Base-by-base conservation (phyloP, 352 stramenopile species). In the Pythium scleroteichum region DNA sequence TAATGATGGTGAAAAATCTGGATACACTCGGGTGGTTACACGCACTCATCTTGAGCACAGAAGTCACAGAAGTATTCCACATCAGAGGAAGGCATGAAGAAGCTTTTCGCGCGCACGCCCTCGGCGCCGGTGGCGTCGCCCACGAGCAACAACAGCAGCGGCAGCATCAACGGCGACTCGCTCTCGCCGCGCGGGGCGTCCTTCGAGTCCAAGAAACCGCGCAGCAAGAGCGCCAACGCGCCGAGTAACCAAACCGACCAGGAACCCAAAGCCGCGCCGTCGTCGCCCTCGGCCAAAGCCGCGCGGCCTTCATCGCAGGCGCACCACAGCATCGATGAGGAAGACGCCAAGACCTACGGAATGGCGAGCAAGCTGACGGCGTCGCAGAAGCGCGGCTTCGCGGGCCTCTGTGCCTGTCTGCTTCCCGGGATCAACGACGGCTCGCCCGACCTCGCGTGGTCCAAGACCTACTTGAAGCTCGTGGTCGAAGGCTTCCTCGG, bases 361-460 rank as follows among this genome's bases (percentile, higher is more conserved):
- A 60, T 71, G 64, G 71, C 69, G 46, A 69, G 79, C 9, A 67
- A 59, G 32, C 79, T 92, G 4, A 75, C 65, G 13, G 57, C 74
- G 19, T 27, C 66, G 38, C 82, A 92, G 58, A 88, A 90, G 68
- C 78, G 85, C 27, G 83, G 82, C 6, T 67, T 95, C 41, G 77
- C 70, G 4, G 84, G 82, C 3, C 68, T 92, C 40, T 82, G 73
- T 17, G 85, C 82, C 19, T 93, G 84, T 60, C 63, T 92, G 23
- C 65, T 95, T 6, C 76, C 78, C 1, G 64, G 65, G 0, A 80
- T 91, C 13, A 84, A 84, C 20, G 83, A 95, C 57, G 81, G 80
- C 22, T 93, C 85, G 9, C 55, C 35, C 2, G 71, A 71, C 2
- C 67, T 76, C 10, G 39, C 67, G 47, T 95, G 85, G 85, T 88